Evolutionary conservation across 108 stramenopile species (phyloP).

Genomic region (Fistulifera pelliculosa): DNA sequence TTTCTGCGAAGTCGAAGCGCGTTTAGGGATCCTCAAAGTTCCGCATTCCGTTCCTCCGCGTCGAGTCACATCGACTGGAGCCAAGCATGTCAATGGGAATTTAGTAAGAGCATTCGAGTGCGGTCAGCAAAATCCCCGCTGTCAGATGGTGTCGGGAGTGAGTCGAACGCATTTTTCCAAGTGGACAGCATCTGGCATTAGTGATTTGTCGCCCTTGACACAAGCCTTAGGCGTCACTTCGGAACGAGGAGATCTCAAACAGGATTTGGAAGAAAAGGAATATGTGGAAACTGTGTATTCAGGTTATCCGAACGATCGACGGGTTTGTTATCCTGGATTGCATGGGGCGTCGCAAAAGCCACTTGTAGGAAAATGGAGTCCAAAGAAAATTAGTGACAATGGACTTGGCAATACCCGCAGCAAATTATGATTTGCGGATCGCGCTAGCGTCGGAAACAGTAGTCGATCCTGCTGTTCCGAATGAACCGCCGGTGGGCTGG

Average conservation of each 20-base stretch:
- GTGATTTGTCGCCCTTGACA: slow-evolving; percentile 48
- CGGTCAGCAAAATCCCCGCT: slow-evolving; percentile 13
- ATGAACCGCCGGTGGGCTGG: slow-evolving; percentile 47
- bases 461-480: slow-evolving; percentile 31
- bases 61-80: slow-evolving; percentile 53
- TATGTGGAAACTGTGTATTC: slow-evolving; percentile 64
- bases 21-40: slow-evolving; percentile 61
- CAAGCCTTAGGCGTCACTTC: slow-evolving; percentile 46
- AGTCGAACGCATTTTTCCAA: slow-evolving; percentile 58
- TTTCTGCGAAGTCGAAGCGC: slow-evolving; percentile 71
- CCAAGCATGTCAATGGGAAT: slow-evolving; percentile 43
- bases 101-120: slow-evolving; percentile 58
- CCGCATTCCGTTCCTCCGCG: slow-evolving; percentile 38
- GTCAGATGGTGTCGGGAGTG: slow-evolving; percentile 56
- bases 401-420: slow-evolving; percentile 66
- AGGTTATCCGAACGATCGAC: slow-evolving; percentile 49
- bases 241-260: slow-evolving; percentile 35
- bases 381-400: slow-evolving; percentile 58
- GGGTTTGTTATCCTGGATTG: slow-evolving; percentile 51
- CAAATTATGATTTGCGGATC: slow-evolving; percentile 69
- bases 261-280: slow-evolving; percentile 50
- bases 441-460: slow-evolving; percentile 55
- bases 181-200: slow-evolving; percentile 61
- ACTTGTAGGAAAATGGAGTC: slow-evolving; percentile 51
- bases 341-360: slow-evolving; percentile 21